Evolutionary conservation across 169 alveolate species (phyloP).

Genomic region (Plasmodium gallinaceum): DNA sequence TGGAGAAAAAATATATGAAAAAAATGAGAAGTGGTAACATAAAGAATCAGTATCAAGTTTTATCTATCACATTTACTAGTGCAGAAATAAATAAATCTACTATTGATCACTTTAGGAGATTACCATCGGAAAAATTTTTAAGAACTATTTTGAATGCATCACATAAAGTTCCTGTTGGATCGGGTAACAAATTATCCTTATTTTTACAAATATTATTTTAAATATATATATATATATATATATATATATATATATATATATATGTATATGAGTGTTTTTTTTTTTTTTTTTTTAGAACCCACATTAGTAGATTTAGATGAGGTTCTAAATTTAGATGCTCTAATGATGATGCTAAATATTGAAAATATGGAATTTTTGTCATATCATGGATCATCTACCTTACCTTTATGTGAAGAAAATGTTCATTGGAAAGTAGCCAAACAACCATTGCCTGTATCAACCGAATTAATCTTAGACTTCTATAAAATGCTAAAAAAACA

Average conservation of each 20-base stretch:
- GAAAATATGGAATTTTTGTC: slow-evolving; percentile 85
- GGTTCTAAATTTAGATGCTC: slow-evolving; percentile 85
- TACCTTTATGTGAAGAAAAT: slow-evolving; percentile 88
- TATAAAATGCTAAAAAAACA: slow-evolving; percentile 87
- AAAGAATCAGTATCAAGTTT: slow-evolving; percentile 87
- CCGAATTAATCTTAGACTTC: slow-evolving; percentile 87
- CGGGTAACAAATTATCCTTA: slow-evolving; percentile 39
- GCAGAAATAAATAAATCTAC: slow-evolving; percentile 87
- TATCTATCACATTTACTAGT: slow-evolving; percentile 89
- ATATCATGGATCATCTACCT: slow-evolving; percentile 89
- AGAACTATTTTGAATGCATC: slow-evolving; percentile 83
- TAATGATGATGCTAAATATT: slow-evolving; percentile 89
- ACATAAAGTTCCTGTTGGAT: slow-evolving; percentile 52
- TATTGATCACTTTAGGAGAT: slow-evolving; percentile 80
- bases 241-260: neutral
- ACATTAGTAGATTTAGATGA: slow-evolving; percentile 80
- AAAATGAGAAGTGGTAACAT: slow-evolving; percentile 71
- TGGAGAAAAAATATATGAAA: slow-evolving; percentile 68
- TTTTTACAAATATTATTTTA: slow-evolving; percentile 20
- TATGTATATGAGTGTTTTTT: neutral
- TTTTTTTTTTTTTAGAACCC: slow-evolving; percentile 41
- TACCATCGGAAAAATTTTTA: slow-evolving; percentile 89
- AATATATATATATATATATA: neutral
- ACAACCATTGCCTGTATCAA: slow-evolving; percentile 88
- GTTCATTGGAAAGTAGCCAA: slow-evolving; percentile 90